Percentiles rank a stretch among this genome's conserved stretches.
These are phyloP conservation scores for Neurospora sp. DNA, from an alignment of 2,329 filamentous ascomycete genomes.

Conservation along the genomic window DNA sequence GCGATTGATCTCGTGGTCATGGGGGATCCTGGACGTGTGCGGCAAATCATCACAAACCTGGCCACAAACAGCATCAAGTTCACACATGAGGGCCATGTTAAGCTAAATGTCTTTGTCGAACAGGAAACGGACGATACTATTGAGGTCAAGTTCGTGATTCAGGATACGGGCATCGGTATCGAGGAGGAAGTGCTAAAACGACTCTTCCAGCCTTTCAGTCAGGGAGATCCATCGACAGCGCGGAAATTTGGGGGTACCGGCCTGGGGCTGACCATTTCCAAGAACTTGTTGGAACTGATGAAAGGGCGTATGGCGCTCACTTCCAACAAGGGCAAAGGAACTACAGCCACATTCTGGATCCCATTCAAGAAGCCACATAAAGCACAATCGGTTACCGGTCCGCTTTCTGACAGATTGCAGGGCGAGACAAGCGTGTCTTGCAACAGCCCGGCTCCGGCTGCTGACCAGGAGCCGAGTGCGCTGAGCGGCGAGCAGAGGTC, in stretches of 20 bases:
- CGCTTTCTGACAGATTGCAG: constrained; percentile 57
- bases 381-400: constrained; percentile 36
- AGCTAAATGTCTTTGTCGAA: constrained; percentile 53
- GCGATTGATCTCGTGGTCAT: constrained; percentile 66
- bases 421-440: constrained; percentile 55
- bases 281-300: constrained; percentile 73
- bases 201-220: constrained; percentile 72
- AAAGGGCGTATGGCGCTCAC: constrained; percentile 62
- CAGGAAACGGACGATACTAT: constrained; percentile 54
- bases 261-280: constrained; percentile 69
- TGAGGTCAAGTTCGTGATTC: constrained; percentile 59
- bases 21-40: constrained; percentile 73
- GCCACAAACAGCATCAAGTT: constrained; percentile 72
- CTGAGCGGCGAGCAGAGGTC: constrained; percentile 18
- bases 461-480: constrained; percentile 17
- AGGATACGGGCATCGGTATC: constrained; percentile 75
- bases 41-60: constrained; percentile 75
- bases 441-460: constrained; percentile 43
- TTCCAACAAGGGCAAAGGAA: constrained; percentile 57
- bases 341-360: constrained; percentile 66
- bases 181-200: constrained; percentile 64
- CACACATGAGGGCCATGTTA: constrained; percentile 57
- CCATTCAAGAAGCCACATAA: constrained; percentile 62
- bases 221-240: constrained; percentile 72
- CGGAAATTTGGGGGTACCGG: constrained; percentile 72